These are phyloP conservation scores for Fistulinella cinereoalba DNA, from an alignment of 1,284 basidiomycete genomes.

Conservation along the genomic window DNA sequence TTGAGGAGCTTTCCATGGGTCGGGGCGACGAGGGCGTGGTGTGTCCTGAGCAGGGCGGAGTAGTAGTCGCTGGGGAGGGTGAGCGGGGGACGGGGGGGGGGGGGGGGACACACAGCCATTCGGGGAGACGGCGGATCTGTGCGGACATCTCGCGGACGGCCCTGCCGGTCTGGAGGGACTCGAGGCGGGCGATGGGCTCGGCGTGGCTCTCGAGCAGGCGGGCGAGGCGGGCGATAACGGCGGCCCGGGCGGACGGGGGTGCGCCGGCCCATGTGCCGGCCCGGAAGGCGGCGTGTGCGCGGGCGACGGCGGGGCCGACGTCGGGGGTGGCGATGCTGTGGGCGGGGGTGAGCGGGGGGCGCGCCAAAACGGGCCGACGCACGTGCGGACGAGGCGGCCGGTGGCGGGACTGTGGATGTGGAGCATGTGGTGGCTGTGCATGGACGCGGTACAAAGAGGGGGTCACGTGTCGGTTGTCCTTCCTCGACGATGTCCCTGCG, in stretches of 20 bases:
- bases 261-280: conserved; percentile 70
- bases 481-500: conserved; percentile 34
- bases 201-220: conserved; percentile 54
- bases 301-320: conserved; percentile 49
- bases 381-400: conserved; percentile 37
- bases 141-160: conserved; percentile 75
- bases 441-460: too few species aligned
- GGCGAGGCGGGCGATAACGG: conserved; percentile 64
- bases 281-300: conserved; percentile 57
- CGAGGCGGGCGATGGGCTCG: conserved; percentile 60
- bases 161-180: conserved; percentile 73
- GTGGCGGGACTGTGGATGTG: conserved; percentile 64
- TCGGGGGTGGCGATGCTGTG: conserved; percentile 43
- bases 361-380: background rate
- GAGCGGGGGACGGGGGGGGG: conserved; percentile 4
- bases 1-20: conserved; percentile 76
- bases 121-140: conserved; percentile 69
- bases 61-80: conserved; percentile 62
- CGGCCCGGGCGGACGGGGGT: conserved; percentile 56
- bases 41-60: conserved; percentile 67
- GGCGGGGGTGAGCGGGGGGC: conserved; percentile 2
- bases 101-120: conserved; percentile 66
- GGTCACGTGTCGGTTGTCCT: conserved; percentile 19
- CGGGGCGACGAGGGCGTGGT: conserved; percentile 68
- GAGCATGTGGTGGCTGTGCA: too few species aligned